Conservation (phyloP, 1,139 yeast genomes). For the Taphrina confusa region DNA sequence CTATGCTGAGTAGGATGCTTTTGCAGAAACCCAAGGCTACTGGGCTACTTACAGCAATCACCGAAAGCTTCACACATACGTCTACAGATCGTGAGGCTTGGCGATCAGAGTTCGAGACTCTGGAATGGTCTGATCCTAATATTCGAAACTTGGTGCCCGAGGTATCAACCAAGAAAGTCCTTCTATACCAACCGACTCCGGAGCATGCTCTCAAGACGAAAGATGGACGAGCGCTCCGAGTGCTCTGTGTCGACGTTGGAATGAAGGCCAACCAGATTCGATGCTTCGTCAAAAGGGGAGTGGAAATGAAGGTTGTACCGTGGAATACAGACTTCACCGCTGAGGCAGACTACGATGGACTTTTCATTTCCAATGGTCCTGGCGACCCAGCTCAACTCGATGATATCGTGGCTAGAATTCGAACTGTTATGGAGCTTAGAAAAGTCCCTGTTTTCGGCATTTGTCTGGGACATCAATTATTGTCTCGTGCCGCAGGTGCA, state of each 20-base stretch:
- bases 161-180: conserved; percentile 78
- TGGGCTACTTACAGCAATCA: conserved; percentile 19
- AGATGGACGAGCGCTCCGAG: conserved; percentile 75
- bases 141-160: conserved; percentile 84
- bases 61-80: conserved; percentile 47
- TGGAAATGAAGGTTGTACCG: conserved; percentile 92
- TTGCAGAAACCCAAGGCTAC: conserved; percentile 52
- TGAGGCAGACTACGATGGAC: conserved; percentile 79
- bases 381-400: conserved; percentile 95
- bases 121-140: conserved; percentile 94
- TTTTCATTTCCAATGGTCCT: conserved; percentile 96
- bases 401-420: conserved; percentile 61
- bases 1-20: conserved; percentile 82
- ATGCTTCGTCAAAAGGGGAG: conserved; percentile 94
- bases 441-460: conserved; percentile 57
- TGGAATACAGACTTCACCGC: conserved; percentile 82
- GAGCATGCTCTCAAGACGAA: conserved; percentile 59
- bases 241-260: conserved; percentile 94
- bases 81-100: conserved; percentile 52
- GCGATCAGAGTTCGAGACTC: conserved; percentile 66
- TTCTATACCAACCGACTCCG: conserved; percentile 64
- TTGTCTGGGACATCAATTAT: conserved; percentile 96
- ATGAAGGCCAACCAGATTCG: conserved; percentile 97
- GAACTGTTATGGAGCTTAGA: conserved; percentile 58
- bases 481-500: conserved; percentile 96